Base-by-base conservation (phyloP, 2,329 filamentous ascomycete genomes). In the Magnaporthiopsis incrustans region DNA sequence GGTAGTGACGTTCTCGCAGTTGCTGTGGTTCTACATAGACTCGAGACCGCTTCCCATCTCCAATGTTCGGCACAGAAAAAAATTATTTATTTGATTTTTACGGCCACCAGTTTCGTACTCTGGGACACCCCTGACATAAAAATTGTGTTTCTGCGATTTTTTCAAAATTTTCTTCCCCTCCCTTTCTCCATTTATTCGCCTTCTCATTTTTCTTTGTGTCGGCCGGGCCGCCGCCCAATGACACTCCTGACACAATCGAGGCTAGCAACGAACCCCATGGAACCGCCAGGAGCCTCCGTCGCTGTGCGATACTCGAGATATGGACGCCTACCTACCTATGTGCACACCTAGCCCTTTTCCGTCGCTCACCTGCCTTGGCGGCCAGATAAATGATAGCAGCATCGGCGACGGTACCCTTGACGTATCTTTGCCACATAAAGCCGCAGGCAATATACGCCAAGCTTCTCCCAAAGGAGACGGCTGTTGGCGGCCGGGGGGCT, bases 381-480 rank as follows among this genome's bases (percentile, higher is more conserved):
- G 44, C 22, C 14, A 44, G 38, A 6, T 18, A 44, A 53, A 53
- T 25, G 44, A 22, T 8, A 10, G 44, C 44, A 10, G 22, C 44
- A 25, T 22, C 44, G 18, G 44, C 44, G 7, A 18, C 38, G 14
- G 38, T 22, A 30, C 57, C 26, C 26, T 27, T 7, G 4, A 61
- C 25, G 38, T 61, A 61, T 56, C 27, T 61, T 61, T 27, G 60
- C 38, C 60, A 61, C 60, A 58, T 12, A 30, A 50, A 44, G 27
- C 50, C 30, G 44, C 26, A 38, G 50, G n/a, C 26, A 53, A 53
- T 61, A 38, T 56, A 61, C 60, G 60, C 60, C 60, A 61, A 56
- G 26, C 10, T 22, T 53, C 15, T 53, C 44, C 44, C 44, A 53
- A 25, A 53, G 22, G 44, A 25, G 44, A 53, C 44, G 44, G n/a